These are phyloP conservation scores for Sporisorium sorghi DNA, from an alignment of 1,284 basidiomycete species.

Conservation along the genomic window DNA sequence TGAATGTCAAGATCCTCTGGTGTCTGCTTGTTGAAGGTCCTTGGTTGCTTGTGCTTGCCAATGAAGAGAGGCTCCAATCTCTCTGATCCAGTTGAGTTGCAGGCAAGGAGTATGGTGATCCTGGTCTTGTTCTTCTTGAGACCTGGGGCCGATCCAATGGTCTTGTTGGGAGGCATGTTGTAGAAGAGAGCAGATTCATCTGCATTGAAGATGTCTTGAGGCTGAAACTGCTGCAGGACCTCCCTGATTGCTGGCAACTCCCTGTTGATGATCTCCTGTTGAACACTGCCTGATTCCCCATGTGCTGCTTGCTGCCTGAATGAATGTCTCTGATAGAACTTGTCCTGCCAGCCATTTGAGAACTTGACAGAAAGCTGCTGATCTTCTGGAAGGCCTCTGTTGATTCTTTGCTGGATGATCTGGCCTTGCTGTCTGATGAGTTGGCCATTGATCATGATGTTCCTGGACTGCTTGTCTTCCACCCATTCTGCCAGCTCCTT, in stretches of 20 bases:
- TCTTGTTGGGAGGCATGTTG: conserved; percentile 3
- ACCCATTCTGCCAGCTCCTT: neutral
- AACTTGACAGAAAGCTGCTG: conserved; percentile 5
- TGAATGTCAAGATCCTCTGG: neutral
- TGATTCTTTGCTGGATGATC: neutral
- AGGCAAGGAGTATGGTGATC: neutral
- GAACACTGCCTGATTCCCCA: conserved; percentile 1
- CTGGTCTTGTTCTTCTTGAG: neutral
- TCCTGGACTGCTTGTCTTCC: neutral
- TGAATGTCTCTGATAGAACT: neutral
- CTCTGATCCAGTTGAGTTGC: neutral
- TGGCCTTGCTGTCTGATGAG: neutral
- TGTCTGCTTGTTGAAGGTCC: neutral
- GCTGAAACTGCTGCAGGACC: neutral
- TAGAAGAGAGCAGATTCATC: conserved; percentile 1
- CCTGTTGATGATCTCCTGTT: neutral
- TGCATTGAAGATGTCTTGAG: conserved; percentile 2
- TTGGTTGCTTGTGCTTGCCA: neutral
- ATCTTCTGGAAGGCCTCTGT: neutral
- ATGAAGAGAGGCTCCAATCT: neutral
- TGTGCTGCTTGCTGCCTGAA: neutral
- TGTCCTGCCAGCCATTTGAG: conserved; percentile 4
- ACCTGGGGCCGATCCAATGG: neutral
- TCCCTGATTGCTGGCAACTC: neutral
- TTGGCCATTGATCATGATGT: neutral